phyloP scores from a whole-genome alignment of 208 protist species.

The Acanthamoeba triangularis region DNA sequence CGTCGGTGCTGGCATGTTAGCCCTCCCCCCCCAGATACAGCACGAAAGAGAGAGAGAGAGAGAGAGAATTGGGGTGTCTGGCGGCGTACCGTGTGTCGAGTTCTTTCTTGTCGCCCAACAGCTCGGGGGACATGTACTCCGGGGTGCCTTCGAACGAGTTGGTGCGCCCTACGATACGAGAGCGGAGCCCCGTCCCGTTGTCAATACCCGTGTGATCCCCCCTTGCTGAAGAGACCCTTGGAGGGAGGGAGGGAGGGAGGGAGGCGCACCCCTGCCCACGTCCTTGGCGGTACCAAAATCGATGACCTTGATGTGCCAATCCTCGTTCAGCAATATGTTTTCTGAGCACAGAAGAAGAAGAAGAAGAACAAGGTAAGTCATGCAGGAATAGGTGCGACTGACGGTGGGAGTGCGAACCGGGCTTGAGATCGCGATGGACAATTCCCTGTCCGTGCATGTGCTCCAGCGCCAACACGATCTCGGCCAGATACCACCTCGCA shows the following conservation, averaged over 20 bases:
- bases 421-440: slow-evolving; percentile 80
- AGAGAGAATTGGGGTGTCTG: not conserved
- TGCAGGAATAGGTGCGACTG: not conserved
- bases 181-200: not conserved
- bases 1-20: not conserved
- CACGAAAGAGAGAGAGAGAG: not conserved
- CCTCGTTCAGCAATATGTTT: slow-evolving; percentile 9
- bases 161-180: slow-evolving; percentile 1
- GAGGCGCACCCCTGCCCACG: not conserved
- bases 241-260: not conserved
- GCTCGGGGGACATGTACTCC: slow-evolving; percentile 86
- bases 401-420: not conserved
- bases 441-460: slow-evolving; percentile 89
- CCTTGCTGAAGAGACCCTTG: not conserved
- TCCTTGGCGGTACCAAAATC: slow-evolving; percentile 65
- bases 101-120: slow-evolving; percentile 81
- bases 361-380: too few relatives aligned
- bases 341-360: not conserved
- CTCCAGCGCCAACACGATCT: slow-evolving; percentile 93
- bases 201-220: not conserved
- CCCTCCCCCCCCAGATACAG: not conserved
- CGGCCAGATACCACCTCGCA: slow-evolving; percentile 90
- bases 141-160: slow-evolving; percentile 85
- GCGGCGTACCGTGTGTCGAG: slow-evolving; percentile 7
- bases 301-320: slow-evolving; percentile 60